Conservation (phyloP, 2,329 filamentous ascomycete species). For the Fusarium cyanostomum region DNA sequence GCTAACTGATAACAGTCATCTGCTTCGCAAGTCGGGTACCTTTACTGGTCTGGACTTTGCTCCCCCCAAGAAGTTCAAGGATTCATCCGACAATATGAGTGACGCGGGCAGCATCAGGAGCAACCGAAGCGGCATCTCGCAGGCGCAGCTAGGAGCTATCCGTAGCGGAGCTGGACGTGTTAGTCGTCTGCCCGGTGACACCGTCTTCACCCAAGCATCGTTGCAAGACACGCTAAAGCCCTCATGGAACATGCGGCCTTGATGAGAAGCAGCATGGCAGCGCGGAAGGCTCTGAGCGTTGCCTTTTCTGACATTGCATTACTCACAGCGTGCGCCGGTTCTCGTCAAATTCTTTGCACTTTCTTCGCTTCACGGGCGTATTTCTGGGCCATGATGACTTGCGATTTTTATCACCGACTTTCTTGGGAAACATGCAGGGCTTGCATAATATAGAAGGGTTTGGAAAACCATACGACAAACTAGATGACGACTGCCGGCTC, state of each 20-base stretch:
- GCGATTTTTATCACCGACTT: conserved; percentile 40
- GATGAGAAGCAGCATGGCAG: conserved; percentile 32
- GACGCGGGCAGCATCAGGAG: conserved; percentile 73
- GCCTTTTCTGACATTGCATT: conserved; percentile 42
- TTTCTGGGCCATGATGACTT: conserved; percentile 46
- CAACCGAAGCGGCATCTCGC: conserved; percentile 78
- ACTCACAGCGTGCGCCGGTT: conserved; percentile 42
- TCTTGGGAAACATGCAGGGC: conserved; percentile 42
- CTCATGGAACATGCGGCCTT: conserved; percentile 64
- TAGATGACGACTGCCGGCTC: conserved; percentile 42
- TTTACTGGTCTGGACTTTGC: conserved; percentile 86
- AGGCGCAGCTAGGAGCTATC: conserved; percentile 74
- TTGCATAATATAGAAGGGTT: conserved; percentile 51
- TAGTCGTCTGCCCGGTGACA: conserved; percentile 82
- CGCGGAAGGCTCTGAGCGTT: conserved; percentile 25
- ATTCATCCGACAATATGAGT: conserved; percentile 64
- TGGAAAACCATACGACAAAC: conserved; percentile 44
- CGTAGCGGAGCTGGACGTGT: conserved; percentile 86
- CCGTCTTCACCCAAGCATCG: conserved; percentile 79
- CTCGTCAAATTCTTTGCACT: conserved; percentile 39
- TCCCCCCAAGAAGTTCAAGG: conserved; percentile 77
- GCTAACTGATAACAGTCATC: conserved; percentile 61
- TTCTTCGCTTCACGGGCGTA: conserved; percentile 44
- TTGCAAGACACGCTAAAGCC: conserved; percentile 70
- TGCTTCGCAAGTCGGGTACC: conserved; percentile 78